phyloP scores from a whole-genome alignment of 163 green algal genomes.

The Smithsoniella earleae region DNA sequence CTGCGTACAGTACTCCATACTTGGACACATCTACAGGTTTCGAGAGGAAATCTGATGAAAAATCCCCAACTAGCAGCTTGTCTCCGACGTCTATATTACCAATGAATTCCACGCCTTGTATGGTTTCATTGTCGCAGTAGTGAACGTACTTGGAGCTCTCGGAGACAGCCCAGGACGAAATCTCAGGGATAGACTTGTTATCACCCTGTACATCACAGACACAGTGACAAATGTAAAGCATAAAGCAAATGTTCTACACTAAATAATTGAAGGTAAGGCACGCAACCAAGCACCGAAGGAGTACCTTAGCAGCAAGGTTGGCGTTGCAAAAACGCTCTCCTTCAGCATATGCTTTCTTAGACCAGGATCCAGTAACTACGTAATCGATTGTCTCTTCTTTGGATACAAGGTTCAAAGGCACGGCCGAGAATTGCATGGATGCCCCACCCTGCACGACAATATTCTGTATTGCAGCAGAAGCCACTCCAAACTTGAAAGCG shows the following conservation, averaged over 20 bases:
- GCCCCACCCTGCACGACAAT: conserved; percentile 79
- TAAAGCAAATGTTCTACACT: no score
- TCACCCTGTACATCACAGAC: conserved; percentile 40
- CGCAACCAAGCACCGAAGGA: no score
- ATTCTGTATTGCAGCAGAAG: no score
- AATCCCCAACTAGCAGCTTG: conserved; percentile 81
- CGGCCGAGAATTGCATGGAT: conserved; percentile 81
- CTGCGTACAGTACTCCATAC: conserved; percentile 33
- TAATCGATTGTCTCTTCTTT: conserved; percentile 70
- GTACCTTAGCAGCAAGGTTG: conserved; percentile 76
- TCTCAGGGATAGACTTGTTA: conserved; percentile 70
- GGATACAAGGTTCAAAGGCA: conserved; percentile 87
- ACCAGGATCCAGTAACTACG: conserved; percentile 85
- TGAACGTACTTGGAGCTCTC: conserved; percentile 76
- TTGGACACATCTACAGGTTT: conserved; percentile 96
- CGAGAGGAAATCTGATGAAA: conserved; percentile 95
- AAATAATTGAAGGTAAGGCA: no score
- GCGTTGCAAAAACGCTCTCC: conserved; percentile 64
- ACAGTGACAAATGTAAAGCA: no score
- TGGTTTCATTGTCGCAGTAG: conserved; percentile 99
- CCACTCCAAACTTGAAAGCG: no score
- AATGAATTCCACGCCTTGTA: conserved; percentile 76
- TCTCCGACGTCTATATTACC: conserved; percentile 54
- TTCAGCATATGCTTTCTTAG: conserved; percentile 86
- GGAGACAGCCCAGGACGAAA: conserved; percentile 72